Base-by-base conservation (phyloP, 2,329 filamentous ascomycete species). In the Paraphaeosphaeria sporulosa region DNA sequence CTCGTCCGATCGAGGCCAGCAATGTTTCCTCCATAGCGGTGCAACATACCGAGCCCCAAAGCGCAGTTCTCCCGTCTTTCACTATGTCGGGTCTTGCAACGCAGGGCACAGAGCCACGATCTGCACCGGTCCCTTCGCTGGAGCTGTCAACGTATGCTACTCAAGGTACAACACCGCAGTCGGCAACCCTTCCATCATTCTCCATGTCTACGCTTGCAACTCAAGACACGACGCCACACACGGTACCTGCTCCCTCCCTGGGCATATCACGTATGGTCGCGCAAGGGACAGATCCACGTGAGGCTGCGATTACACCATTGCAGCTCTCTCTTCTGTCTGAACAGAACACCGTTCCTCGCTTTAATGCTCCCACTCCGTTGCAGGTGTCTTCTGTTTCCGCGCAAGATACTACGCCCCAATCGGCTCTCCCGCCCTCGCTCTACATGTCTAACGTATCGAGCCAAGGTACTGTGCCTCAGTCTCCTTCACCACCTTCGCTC, bases 11-110 rank as follows among this genome's bases (percentile, higher is more conserved):
- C 38, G 65, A 46, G 23, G 21, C 52, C 27, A 55, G 30, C 42
- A 47, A 36, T n/a, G n/a, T 72, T 19, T 76, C 76, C 30, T 68
- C 68, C 17, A 58, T 78, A 19, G 65, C 66, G 17, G 65, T 69
- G 23, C 70, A 76, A 40, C 61, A 71, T 44, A 76, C 73, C 10
- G 61, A 68, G 51, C 71, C 73, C 9, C 62, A 50, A 43, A 19
- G 54, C 49, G 36, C 57, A 8, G 25, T 43, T 15, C 47, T 43
- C 21, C 51, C 59, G 27, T 47, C 61, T 4, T 49, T 57, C n/a
- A n/a, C 12, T 21, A 36, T 55, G 30, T 55, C 52, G 5, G 25
- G 19, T 2, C 52, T 46, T 43, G 42, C 52, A 36, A 55, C 52
- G 13, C 52, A 55, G 19, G 52, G 42, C 19, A 55, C 52, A 54